A percentile compares a stretch with the other conserved stretches of the same genome.
phyloP scores from a whole-genome alignment of 306 rosid genomes.

The Dicorynia guianensis region DNA sequence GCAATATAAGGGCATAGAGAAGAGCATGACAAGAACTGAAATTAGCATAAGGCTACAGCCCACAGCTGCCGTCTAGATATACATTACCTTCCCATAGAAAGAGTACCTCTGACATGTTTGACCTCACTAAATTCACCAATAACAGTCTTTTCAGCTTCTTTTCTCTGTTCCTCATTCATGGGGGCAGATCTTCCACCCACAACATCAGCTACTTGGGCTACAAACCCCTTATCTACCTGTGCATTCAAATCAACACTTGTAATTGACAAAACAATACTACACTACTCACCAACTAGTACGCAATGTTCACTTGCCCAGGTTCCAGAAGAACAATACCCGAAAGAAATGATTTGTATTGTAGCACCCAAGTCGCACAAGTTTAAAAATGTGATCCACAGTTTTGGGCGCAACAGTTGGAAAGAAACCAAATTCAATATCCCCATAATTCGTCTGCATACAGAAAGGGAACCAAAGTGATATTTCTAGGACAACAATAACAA shows the following conservation, averaged over 20 bases:
- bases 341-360: slow-evolving; percentile 92
- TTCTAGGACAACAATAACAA: slow-evolving; percentile 8
- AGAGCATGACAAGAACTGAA: not conserved
- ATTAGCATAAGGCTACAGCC: slow-evolving; percentile 3
- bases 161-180: slow-evolving; percentile 82
- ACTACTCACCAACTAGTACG: not conserved
- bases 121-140: slow-evolving; percentile 86
- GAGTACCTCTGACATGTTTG: slow-evolving; percentile 92
- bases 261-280: slow-evolving; percentile 33
- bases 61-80: slow-evolving; percentile 13
- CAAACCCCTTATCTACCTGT: slow-evolving; percentile 94
- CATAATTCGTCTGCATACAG: slow-evolving; percentile 78
- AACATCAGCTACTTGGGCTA: slow-evolving; percentile 97
- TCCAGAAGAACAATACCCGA: slow-evolving; percentile 65
- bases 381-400: slow-evolving; percentile 93
- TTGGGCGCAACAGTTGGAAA: slow-evolving; percentile 84
- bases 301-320: slow-evolving; percentile 15
- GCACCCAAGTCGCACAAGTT: slow-evolving; percentile 91
- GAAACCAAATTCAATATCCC: slow-evolving; percentile 97
- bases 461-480: slow-evolving; percentile 31
- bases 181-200: slow-evolving; percentile 76
- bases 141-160: slow-evolving; percentile 71
- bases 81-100: slow-evolving; percentile 95
- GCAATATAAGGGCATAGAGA: slow-evolving; percentile 15
- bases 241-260: slow-evolving; percentile 40